Evolutionary conservation across 805 yeast species (phyloP).

Genomic region (Myxozyma melibiosi): DNA sequence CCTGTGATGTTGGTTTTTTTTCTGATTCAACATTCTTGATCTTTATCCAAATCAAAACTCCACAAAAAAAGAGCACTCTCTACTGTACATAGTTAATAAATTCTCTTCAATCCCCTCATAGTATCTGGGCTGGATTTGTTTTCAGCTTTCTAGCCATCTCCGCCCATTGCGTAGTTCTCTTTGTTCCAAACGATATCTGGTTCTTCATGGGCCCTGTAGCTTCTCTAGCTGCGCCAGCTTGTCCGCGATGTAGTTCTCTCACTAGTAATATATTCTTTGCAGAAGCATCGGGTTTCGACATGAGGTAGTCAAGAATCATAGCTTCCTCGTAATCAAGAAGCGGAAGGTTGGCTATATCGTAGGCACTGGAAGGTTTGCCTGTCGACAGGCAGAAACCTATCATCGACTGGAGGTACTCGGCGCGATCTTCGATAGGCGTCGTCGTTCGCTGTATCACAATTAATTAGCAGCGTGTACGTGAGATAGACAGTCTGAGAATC

Average conservation of each 20-base stretch:
- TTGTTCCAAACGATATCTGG: constrained; percentile 20
- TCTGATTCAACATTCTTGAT: background rate
- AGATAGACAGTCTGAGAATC: background rate
- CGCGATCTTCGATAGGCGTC: constrained; percentile 3
- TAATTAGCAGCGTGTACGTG: background rate
- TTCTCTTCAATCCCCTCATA: background rate
- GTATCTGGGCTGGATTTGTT: constrained; percentile 10
- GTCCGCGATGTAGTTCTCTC: constrained; percentile 23
- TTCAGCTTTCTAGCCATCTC: constrained; percentile 16
- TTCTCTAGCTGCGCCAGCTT: constrained; percentile 2
- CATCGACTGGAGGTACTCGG: constrained; percentile 7
- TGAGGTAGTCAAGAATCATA: constrained; percentile 8
- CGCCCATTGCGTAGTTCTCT: constrained; percentile 13
- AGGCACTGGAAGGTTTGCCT: background rate
- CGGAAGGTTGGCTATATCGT: constrained; percentile 15
- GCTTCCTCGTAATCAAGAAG: constrained; percentile 10
- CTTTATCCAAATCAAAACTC: background rate
- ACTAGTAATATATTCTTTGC: constrained; percentile 20
- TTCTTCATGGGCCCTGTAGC: constrained; percentile 5
- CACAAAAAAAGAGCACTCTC: background rate
- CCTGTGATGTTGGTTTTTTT: background rate
- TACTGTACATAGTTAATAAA: constrained; percentile 5
- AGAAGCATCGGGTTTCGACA: constrained; percentile 8
- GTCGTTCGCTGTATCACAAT: constrained; percentile 8
- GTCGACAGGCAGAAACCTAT: constrained; percentile 13